Base-by-base conservation (phyloP, 495 filamentous ascomycete species). In the Platismatia glauca region DNA sequence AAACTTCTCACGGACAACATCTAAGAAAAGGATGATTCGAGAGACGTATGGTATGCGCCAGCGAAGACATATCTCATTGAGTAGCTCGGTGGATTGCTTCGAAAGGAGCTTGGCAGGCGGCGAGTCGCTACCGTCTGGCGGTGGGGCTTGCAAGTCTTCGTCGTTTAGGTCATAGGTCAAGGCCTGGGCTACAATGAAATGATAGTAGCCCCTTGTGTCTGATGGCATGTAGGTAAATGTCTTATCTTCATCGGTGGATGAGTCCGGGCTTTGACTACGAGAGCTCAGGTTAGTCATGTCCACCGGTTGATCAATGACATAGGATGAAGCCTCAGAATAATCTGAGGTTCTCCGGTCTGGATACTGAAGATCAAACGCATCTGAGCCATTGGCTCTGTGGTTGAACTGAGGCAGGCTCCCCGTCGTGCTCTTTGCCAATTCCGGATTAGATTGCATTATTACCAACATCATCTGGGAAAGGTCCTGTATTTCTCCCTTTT, bases 31-130 rank as follows among this genome's bases (percentile, higher is more conserved):
- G 3, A 91, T 82, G 59, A 92, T 77, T 55, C 90, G 81, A 39
- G 91, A 90, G 70, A 88, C 90, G 55, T 84, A 82, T 24, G 94
- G 93, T 64, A 99, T 83, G 31, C 95, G 86, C 95, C 95, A 99
- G 63, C 92, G 85, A 66, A 90, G 74, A 68, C 84, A 88, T 48
- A 96, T 79, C 69, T 97, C 93, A 68, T 87, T 87, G 60, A 97
- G 75, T 62, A 99, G 76, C 58, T 96, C 90, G 15, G 81, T 79
- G 3, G 91, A 94, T 55, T 89, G 82, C 64, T 90, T 90, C 0
- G 91, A 94, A 16, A 99, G 76, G 27, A 93, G 75, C 50, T 81
- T 84, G 66, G 84, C 76, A 13, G 85, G 76, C 56, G 73, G 80
- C 57, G 68, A 78, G 22, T 81, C 84, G 29, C 75, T 81, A 27